Percentiles rank a stretch among this genome's conserved stretches.
Evolutionary conservation across 129 eudicot species (phyloP).

Genomic region (Calendula officinalis): DNA sequence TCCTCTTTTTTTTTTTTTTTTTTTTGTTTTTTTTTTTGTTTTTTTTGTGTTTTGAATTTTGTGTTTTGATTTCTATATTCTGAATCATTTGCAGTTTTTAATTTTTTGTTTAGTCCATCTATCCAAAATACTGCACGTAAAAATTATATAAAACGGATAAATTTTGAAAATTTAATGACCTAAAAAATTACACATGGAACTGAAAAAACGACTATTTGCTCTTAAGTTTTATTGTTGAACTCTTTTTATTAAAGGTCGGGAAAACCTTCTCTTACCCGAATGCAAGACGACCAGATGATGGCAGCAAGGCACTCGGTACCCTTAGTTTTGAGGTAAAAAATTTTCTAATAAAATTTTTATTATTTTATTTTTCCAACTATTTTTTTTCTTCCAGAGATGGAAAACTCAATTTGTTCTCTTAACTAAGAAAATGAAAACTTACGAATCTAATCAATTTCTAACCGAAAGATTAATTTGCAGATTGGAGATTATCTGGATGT

Average conservation of each 20-base stretch:
- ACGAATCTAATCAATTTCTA: neutral
- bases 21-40: neutral
- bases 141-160: too few species aligned
- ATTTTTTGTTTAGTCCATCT: neutral
- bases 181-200: neutral
- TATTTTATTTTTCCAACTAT: neutral
- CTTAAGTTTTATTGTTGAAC: neutral
- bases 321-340: conserved; percentile 63
- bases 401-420: too few species aligned
- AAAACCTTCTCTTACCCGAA: conserved; percentile 59
- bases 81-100: conserved; percentile 1
- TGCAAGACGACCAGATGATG: conserved; percentile 64
- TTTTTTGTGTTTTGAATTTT: neutral
- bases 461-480: conserved; percentile 40
- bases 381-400: too few species aligned
- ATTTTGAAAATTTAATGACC: too few species aligned
- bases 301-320: conserved; percentile 59
- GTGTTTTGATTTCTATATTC: neutral
- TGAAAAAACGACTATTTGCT: neutral
- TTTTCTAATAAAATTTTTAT: neutral
- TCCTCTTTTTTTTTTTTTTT: neutral
- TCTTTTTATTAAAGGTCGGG: conserved; percentile 53
- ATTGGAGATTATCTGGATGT: conserved; percentile 92
- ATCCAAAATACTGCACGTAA: neutral
- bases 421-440: too few species aligned